Base-by-base conservation (phyloP, 1,139 yeast species). In the Lizanozyma gosingica region DNA sequence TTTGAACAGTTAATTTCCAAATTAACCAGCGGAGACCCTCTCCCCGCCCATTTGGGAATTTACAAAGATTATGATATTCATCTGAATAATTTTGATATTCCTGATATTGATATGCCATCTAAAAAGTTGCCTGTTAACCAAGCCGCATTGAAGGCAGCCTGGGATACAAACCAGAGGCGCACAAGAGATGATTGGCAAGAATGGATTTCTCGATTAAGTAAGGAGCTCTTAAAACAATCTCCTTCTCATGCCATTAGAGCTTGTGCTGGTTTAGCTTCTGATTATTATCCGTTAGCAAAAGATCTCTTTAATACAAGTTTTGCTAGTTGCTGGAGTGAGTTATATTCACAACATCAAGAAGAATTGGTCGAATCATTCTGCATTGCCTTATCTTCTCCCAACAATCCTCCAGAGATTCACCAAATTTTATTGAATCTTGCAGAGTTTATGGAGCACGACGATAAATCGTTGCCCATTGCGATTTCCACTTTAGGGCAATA, bases 171-270 rank as follows among this genome's bases (percentile, higher is more conserved):
- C 22, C 92, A 87, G 50, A 76, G 94, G 47, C 75, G 94, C 37
- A 87, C 97, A 0, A 79, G 83, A 49, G 98, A 90, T 53, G 98
- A 92, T 52, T 94, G 98, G 98, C 90, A 84, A 54, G 98, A 92
- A 54, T 94, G 99, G 99, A 80, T 90, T 48, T 76, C 95, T 41
- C 71, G 94, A 43, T 67, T 94, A 39, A 82, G 94, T 53, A 83
- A 87, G 41, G 97, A 88, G 55, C 63, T 94, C 33, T 64, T 94
- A 48, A 86, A 85, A 50, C 96, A 90, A 56, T 85, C 96, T 38
- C 96, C 99, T 3, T 87, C 97, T 0, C 95, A 87, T 54, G 94
- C 97, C 1, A 72, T 94, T 37, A 72, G 97, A 49, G 96, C 97
- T 0, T 92, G 98, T 57, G 87, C 95, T 2, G 83, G 85, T 8